Base-by-base conservation (phyloP, 495 filamentous ascomycete genomes). In the Annulohypoxylon maeteangense region DNA sequence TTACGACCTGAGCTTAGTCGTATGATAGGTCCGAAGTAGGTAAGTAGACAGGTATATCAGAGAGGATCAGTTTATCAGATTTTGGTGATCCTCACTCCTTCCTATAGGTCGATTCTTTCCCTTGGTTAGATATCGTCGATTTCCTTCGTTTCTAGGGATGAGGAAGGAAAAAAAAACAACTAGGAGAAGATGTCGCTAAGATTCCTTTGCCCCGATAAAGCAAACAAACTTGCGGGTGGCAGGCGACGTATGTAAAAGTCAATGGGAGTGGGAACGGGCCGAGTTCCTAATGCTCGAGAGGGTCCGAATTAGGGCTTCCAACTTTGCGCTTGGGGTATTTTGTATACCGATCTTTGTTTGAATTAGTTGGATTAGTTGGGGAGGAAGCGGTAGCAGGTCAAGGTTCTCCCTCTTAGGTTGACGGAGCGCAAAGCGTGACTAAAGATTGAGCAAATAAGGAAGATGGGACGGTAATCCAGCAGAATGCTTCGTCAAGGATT, bases 231-330 rank as follows among this genome's bases (percentile, higher is more conserved):
- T 69, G 61, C 53, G 51, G 62, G 45, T 65, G 40, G 32, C 42
- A 68, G 70, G 25, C 29, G 45, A 65, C 20, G 51, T 65, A 65
- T 40, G 48, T 48, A 64, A 45, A 34, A 48, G 50, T 51, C 31
- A 18, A 59, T 50, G 29, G 40, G 42, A 71, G 62, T 62, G 62
- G 55, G 65, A 69, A 64, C 65, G 61, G 70, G 55, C 70, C 70
- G 65, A 68, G 42, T 18, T 62, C 40, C 40, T 16, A 44, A 40
- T 47, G 42, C n/a, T 65, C 47, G 65, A 51, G 62, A 68, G 58
- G 62, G 53, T 74, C 71, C 67, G 71, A 74, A 64, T 44, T 67
- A 71, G 67, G 71, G 71, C 61, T 55, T 48, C 42, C 22, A 51
- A 23, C 11, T 40, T 40, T 57, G 29, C 42, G 54, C 45, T 47